phyloP scores from a whole-genome alignment of 2,329 filamentous ascomycete species.

The Paecilomyces formosus region DNA sequence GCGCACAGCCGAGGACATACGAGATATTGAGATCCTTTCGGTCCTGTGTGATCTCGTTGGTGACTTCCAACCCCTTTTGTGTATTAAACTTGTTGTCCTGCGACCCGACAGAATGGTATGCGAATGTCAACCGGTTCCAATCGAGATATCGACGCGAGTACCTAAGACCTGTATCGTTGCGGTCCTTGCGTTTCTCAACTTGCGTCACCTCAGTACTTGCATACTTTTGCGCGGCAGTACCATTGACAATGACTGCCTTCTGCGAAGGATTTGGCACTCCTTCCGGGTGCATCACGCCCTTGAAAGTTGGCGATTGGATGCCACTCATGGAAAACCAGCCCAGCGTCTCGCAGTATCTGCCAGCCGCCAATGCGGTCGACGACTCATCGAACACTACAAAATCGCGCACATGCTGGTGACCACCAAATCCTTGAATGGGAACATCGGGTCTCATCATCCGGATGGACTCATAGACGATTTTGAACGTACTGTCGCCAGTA shows the following conservation, averaged over 20 bases:
- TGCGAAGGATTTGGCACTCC: slow-evolving; percentile 38
- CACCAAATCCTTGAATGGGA: slow-evolving; percentile 59
- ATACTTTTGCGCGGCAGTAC: neutral
- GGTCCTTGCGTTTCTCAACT: neutral
- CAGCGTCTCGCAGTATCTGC: slow-evolving; percentile 61
- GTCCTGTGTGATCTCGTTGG: slow-evolving; percentile 43
- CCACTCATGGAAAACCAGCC: slow-evolving; percentile 61
- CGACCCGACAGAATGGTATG: slow-evolving; percentile 52
- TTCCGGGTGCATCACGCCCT: slow-evolving; percentile 31
- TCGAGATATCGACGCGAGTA: slow-evolving; percentile 60
- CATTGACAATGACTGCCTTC: slow-evolving; percentile 21
- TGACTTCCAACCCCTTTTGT: slow-evolving; percentile 39
- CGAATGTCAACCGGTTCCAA: slow-evolving; percentile 60
- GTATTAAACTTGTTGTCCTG: slow-evolving; percentile 44
- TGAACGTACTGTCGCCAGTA: slow-evolving; percentile 32
- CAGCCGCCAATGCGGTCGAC: slow-evolving; percentile 55
- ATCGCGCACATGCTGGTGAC: slow-evolving; percentile 59
- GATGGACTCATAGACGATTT: slow-evolving; percentile 52
- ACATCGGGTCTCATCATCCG: slow-evolving; percentile 48
- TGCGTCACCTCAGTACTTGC: neutral
- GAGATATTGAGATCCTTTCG: slow-evolving; percentile 51
- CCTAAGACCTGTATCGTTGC: slow-evolving; percentile 1
- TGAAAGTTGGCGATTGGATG: slow-evolving; percentile 43
- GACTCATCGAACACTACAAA: slow-evolving; percentile 57
- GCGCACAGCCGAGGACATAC: slow-evolving; percentile 52